A percentile compares a stretch with the other conserved stretches of the same genome.
Conservation (phyloP, 1,284 basidiomycete species). For the Prillingera fragicola region DNA sequence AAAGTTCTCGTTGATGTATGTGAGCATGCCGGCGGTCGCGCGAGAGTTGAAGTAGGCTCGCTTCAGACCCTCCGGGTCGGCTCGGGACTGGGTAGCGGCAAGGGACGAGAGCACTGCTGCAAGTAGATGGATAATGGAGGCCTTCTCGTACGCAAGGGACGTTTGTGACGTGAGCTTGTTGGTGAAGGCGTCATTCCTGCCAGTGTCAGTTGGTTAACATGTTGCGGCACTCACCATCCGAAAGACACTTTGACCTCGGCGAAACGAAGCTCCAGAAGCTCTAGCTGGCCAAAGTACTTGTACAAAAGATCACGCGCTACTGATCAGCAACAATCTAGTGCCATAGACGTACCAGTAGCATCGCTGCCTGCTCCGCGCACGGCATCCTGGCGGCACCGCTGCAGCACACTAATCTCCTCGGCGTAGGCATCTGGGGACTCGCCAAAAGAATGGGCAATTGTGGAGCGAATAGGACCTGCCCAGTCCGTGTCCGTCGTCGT, state of each 20-base stretch:
- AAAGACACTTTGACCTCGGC: slow-evolving; percentile 94
- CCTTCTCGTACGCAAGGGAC: slow-evolving; percentile 96
- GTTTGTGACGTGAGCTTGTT: slow-evolving; percentile 88
- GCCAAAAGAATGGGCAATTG: slow-evolving; percentile 88
- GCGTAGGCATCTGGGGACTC: slow-evolving; percentile 84
- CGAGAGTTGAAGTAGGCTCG: slow-evolving; percentile 88
- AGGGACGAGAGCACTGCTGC: slow-evolving; percentile 88
- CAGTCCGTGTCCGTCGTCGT: slow-evolving; percentile 68
- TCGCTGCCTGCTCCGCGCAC: slow-evolving; percentile 92
- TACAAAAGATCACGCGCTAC: slow-evolving; percentile 87
- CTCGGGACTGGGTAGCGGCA: slow-evolving; percentile 64
- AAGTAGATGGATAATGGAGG: slow-evolving; percentile 95
- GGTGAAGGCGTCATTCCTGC: slow-evolving; percentile 87
- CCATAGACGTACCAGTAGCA: slow-evolving; percentile 61
- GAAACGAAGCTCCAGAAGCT: slow-evolving; percentile 93
- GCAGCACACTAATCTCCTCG: slow-evolving; percentile 74
- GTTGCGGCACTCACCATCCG: slow-evolving; percentile 58
- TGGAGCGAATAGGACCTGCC: slow-evolving; percentile 74
- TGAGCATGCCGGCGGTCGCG: slow-evolving; percentile 93
- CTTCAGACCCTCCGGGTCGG: slow-evolving; percentile 82
- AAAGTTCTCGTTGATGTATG: slow-evolving; percentile 99
- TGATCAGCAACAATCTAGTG: neutral
- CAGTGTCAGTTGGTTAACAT: neutral
- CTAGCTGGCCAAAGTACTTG: slow-evolving; percentile 99
- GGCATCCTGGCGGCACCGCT: slow-evolving; percentile 89